A percentile compares a stretch with the other conserved stretches of the same genome.
Evolutionary conservation across 148 eudicot genomes (phyloP).

Genomic region (Rhododendron henanense): DNA sequence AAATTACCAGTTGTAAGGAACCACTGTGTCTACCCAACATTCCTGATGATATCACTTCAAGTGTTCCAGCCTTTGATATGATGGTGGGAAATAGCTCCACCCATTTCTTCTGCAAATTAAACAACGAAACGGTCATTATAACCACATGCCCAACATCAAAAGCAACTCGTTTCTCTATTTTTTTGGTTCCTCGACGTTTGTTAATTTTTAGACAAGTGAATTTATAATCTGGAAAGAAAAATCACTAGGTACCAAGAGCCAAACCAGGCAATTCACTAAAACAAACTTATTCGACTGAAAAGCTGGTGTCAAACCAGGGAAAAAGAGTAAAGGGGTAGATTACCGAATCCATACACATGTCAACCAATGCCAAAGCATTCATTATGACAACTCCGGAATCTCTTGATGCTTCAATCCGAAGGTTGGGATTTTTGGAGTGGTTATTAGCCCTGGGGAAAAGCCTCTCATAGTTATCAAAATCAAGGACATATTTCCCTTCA

Average conservation of each 20-base stretch:
- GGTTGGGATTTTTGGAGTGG: slow-evolving; percentile 26
- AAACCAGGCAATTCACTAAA: background rate
- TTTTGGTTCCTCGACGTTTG: background rate
- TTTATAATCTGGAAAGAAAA: background rate
- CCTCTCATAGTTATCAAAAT: slow-evolving; percentile 36
- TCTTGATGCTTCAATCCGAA: slow-evolving; percentile 55
- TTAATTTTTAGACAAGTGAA: background rate
- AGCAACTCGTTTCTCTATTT: background rate
- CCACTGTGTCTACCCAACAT: slow-evolving; percentile 48
- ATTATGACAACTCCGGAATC: slow-evolving; percentile 50
- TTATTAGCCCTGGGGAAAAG: slow-evolving; percentile 22
- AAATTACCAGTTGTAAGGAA: slow-evolving; percentile 56
- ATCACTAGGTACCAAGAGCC: background rate
- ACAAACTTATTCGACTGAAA: background rate
- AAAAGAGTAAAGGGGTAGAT: background rate
- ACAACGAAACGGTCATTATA: background rate
- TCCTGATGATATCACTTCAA: slow-evolving; percentile 50
- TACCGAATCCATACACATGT: slow-evolving; percentile 58
- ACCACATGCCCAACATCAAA: background rate
- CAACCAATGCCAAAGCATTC: slow-evolving; percentile 52
- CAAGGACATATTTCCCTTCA: slow-evolving; percentile 36
- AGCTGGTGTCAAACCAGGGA: background rate
- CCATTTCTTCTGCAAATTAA: slow-evolving; percentile 50
- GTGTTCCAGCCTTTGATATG: slow-evolving; percentile 42
- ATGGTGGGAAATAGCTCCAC: slow-evolving; percentile 54